Base-by-base conservation (phyloP, 257 asterid species). In the Ballota nigra region DNA sequence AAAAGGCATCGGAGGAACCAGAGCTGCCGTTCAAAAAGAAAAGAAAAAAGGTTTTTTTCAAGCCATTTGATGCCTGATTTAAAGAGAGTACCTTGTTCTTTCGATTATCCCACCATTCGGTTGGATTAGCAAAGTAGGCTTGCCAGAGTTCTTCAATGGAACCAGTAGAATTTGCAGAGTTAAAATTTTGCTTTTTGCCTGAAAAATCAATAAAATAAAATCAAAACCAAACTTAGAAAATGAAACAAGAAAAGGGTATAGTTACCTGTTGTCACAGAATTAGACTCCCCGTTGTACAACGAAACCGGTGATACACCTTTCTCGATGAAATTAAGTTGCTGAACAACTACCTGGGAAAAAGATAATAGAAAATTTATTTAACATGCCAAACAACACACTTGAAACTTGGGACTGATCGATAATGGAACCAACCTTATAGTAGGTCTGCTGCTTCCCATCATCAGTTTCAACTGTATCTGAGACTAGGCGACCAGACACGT, bases 101-200 rank as follows among this genome's bases (percentile, higher is more conserved):
- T 85, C 97, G 83, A 78, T 94, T 91, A 81, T 94, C 98, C 98
- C 98, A 94, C 98, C 98, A 94, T 75, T 94, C 98, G 61, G 64
- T 20, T 20, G 98, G 97, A 83, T 86, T 89, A 64, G 89, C 97
- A 83, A 94, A 94, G 84, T 85, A 94, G 51, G 98, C 98, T 77
- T 94, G 98, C 97, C 98, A 94, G 63, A 94, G 88, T 84, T 89
- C 91, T 80, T 91, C 98, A 0, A 70, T 71, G n/a, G 96, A 72
- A 69, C 89, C 96, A 57, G 92, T 83, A 58, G 84, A 79, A 78
- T 82, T 90, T 60, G 86, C 56, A n/a, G 88, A 61, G 40, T 60
- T 40, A 58, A 70, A 64, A 59, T 60, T 81, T 78, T 83, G 92
- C 78, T 75, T 89, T 73, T 73, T 87, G 62, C 89, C 98, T 88